A percentile compares a stretch with the other conserved stretches of the same genome.
Conservation (phyloP, 1,284 basidiomycete genomes). For the Leccinum fallax region DNA sequence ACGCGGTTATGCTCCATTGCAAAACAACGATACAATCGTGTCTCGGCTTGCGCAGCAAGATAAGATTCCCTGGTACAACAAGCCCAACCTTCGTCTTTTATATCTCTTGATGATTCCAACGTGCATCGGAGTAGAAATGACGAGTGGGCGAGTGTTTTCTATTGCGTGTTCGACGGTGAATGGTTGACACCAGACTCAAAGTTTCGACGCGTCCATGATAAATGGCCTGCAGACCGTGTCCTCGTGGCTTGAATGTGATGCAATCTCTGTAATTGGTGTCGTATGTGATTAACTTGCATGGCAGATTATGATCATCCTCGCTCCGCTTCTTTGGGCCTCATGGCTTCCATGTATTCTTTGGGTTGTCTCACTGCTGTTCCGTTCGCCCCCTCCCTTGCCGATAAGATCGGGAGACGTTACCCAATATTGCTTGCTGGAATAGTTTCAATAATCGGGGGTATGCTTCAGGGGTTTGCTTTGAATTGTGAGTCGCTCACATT, state of each 20-base stretch:
- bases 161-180: slow-evolving; percentile 2
- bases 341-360: slow-evolving; percentile 18
- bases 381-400: slow-evolving; percentile 13
- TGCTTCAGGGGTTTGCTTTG: slow-evolving; percentile 21
- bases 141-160: slow-evolving; percentile 51
- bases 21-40: slow-evolving; percentile 41
- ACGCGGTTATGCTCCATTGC: neutral
- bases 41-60: slow-evolving; percentile 46
- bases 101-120: slow-evolving; percentile 57
- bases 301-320: slow-evolving; percentile 23
- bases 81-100: slow-evolving; percentile 38
- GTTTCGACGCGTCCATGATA: slow-evolving; percentile 21
- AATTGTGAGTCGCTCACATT: slow-evolving; percentile 15
- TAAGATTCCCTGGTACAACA: slow-evolving; percentile 55
- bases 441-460: slow-evolving; percentile 14
- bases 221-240: slow-evolving; percentile 23
- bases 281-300: neutral
- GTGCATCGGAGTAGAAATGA: slow-evolving; percentile 64
- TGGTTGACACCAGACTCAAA: slow-evolving; percentile 8
- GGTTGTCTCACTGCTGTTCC: slow-evolving; percentile 18
- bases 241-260: slow-evolving; percentile 26
- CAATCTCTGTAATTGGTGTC: neutral
- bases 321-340: slow-evolving; percentile 20
- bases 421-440: slow-evolving; percentile 21
- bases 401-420: slow-evolving; percentile 21